Evolutionary conservation across 768 basidiomycete species (phyloP), one percentile per base, ranked within the genome.

Genomic region (Mrakia blollopis): DNA sequence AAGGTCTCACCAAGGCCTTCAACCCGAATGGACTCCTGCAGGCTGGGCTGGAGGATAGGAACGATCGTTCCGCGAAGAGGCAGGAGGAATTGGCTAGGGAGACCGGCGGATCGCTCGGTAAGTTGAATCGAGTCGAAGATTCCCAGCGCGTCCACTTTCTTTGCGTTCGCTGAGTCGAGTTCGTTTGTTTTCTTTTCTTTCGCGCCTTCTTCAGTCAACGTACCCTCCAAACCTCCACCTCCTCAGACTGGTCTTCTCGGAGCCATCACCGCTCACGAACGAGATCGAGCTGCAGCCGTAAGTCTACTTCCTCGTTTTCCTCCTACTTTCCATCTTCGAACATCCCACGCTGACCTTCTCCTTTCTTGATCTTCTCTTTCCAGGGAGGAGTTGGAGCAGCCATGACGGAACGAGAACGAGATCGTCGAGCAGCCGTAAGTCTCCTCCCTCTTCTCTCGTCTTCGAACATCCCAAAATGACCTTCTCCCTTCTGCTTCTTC

Each of bases 221-320:
- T 99, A n/a, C 93, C 93, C 6, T 89, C 90, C 81, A 96, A 96
- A 82, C 94, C 95, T 0, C 94, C 93, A 0, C 92, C 93, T 2
- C 95, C 97, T 11, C 94, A 96, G 84, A 93, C 92, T 61, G 97
- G 97, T 54, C 87, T 98, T 61, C 89, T 99, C 69, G 97, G 97
- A 25, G 96, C 96, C 2, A 94, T 98, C 80, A 94, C 94, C 61
- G 92, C 91, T 13, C 94, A 97, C 82, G 94, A 99, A 84, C 88
- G 93, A 72, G 96, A 98, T 75, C 87, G 93, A 78, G 93, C 96
- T n/a, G n/a, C n/a, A n/a, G n/a, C n/a, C n/a, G n/a, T n/a, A n/a
- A n/a, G n/a, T n/a, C n/a, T n/a, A n/a, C n/a, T n/a, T n/a, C n/a
- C n/a, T n/a, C n/a, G n/a, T n/a, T n/a, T n/a, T n/a, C n/a, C n/a